Percentiles rank a stretch among this genome's conserved stretches.
Evolutionary conservation across 2,329 filamentous ascomycete genomes (phyloP).

Genomic region (Byssoonygena ceratinophila): DNA sequence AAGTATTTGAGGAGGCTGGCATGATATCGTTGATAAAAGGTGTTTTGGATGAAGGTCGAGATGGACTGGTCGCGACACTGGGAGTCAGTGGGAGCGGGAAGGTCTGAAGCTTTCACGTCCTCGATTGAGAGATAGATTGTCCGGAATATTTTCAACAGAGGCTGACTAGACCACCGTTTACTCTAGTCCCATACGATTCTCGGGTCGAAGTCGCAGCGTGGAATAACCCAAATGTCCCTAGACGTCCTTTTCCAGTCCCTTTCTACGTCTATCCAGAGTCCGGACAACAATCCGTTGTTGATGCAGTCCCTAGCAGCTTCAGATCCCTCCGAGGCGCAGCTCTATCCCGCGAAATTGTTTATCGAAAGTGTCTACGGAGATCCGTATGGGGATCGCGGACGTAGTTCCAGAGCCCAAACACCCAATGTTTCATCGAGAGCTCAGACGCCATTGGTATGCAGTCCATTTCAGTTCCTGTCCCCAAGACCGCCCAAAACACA

Average conservation of each 20-base stretch:
- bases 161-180: neutral
- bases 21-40: constrained; percentile 67
- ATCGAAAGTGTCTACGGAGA: constrained; percentile 71
- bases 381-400: constrained; percentile 44
- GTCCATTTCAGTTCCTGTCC: constrained; percentile 24
- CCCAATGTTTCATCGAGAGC: constrained; percentile 30
- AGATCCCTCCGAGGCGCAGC: constrained; percentile 69
- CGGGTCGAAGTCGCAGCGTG: constrained; percentile 74
- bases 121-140: neutral
- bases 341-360: constrained; percentile 64
- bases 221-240: constrained; percentile 81
- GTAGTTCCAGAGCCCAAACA: constrained; percentile 44
- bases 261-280: constrained; percentile 57
- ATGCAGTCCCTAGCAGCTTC: constrained; percentile 64
- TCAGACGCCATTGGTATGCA: constrained; percentile 37
- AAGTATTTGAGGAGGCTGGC: constrained; percentile 72
- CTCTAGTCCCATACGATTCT: constrained; percentile 85
- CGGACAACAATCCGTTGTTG: constrained; percentile 45
- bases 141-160: neutral
- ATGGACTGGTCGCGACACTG: constrained; percentile 80
- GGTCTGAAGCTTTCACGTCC: constrained; percentile 42
- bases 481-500: constrained; percentile 18
- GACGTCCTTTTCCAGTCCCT: constrained; percentile 82
- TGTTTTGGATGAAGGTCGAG: constrained; percentile 71
- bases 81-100: constrained; percentile 95